These are phyloP conservation scores for Russula lepida DNA, from an alignment of 768 basidiomycete species.

Conservation along the genomic window DNA sequence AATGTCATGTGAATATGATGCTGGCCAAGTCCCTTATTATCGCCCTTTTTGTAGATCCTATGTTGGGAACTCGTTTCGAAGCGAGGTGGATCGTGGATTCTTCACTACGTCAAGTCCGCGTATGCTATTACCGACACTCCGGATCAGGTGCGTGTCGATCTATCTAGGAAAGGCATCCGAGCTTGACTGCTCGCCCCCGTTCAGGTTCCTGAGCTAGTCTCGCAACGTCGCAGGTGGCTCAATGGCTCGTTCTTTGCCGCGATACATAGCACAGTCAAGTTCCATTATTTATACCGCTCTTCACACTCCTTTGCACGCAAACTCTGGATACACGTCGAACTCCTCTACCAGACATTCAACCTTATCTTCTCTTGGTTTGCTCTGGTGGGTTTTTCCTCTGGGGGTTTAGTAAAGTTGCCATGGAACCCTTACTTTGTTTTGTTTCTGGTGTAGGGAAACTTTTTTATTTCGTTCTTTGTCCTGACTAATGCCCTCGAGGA, in stretches of 20 bases:
- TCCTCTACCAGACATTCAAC: conserved; percentile 86
- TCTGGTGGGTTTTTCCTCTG: conserved; percentile 39
- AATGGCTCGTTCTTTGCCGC: conserved; percentile 99
- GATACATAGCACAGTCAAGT: conserved; percentile 85
- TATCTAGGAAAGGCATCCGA: neutral
- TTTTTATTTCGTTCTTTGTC: conserved; percentile 82
- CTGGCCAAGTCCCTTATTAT: neutral
- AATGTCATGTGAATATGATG: neutral
- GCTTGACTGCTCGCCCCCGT: neutral
- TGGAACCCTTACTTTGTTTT: neutral
- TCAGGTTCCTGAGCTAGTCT: conserved; percentile 85
- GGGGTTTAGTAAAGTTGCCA: neutral
- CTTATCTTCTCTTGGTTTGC: conserved; percentile 90
- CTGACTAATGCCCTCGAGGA: conserved; percentile 70
- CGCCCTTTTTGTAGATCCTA: conserved; percentile 45
- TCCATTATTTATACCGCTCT: conserved; percentile 91
- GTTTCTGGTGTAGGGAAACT: conserved; percentile 52
- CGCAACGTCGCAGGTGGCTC: conserved; percentile 92
- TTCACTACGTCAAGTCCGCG: conserved; percentile 95
- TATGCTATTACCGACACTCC: conserved; percentile 92
- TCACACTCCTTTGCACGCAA: conserved; percentile 77
- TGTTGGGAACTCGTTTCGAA: conserved; percentile 99
- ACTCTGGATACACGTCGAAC: conserved; percentile 91
- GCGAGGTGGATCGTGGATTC: conserved; percentile 77
- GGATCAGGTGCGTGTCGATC: conserved; percentile 50